phyloP scores from a whole-genome alignment of 192 early-diverging fungal species.

The Mycoemilia scoparia region DNA sequence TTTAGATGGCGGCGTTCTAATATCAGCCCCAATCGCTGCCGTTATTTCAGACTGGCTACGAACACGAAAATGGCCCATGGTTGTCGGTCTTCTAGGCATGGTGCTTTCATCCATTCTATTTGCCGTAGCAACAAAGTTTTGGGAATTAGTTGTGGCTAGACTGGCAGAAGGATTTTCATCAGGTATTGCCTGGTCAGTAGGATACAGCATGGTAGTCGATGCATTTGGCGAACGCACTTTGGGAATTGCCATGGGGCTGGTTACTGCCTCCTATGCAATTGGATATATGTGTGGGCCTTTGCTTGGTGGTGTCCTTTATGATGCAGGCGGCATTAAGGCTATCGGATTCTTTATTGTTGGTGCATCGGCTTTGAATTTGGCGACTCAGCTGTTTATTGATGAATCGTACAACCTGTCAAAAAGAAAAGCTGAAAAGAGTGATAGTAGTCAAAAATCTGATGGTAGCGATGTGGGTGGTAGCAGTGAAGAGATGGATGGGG shows the following conservation, averaged over 20 bases:
- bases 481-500: too few species aligned
- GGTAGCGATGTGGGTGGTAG: too few species aligned
- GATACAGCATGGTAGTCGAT: slow-evolving; percentile 53
- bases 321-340: slow-evolving; percentile 42
- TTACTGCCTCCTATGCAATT: slow-evolving; percentile 43
- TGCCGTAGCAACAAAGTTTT: slow-evolving; percentile 40
- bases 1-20: slow-evolving; percentile 44
- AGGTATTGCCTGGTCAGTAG: slow-evolving; percentile 56
- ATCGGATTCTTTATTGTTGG: slow-evolving; percentile 52
- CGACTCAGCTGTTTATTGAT: slow-evolving; percentile 36
- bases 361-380: slow-evolving; percentile 37
- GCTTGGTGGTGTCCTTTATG: slow-evolving; percentile 44
- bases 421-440: too few species aligned
- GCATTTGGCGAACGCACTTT: slow-evolving; percentile 39
- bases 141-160: slow-evolving; percentile 45
- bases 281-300: slow-evolving; percentile 52
- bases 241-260: slow-evolving; percentile 53
- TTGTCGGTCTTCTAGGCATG: slow-evolving; percentile 45
- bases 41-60: slow-evolving; percentile 52
- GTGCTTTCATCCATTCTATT: slow-evolving; percentile 44
- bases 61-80: slow-evolving; percentile 58
- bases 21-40: slow-evolving; percentile 42
- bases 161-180: slow-evolving; percentile 55
- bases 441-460: too few species aligned
- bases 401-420: too few species aligned